Evolutionary conservation across 2,329 filamentous ascomycete species (phyloP), one percentile per base, ranked within the genome.

Genomic region (Thyridium curvatum): DNA sequence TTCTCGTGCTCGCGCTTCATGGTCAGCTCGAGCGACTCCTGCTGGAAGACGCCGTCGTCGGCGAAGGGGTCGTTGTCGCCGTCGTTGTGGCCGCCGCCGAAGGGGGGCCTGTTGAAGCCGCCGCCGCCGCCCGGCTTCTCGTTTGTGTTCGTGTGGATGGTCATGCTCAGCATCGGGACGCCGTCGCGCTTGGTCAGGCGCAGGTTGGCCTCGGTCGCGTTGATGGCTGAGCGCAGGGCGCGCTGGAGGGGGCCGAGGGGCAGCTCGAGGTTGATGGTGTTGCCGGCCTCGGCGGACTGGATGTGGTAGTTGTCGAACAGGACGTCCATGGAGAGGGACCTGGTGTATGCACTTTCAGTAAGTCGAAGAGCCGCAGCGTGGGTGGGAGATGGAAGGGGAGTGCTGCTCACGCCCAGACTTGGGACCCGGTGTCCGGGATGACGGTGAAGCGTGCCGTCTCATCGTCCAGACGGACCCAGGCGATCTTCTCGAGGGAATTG

Each of bases 191-290:
- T 97, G 17, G 91, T 96, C 32, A 98, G 78, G 30, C 91, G 84
- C 30, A 98, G 79, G 12, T 84, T 85, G 39, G 90, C 88, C 14
- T 86, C 84, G 14, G 83, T 80, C 52, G 86, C 87, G 55, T 86
- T 83, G 38, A 85, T 69, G 33, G 91, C 91, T 29, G 90, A 96
- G 53, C 84, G 88, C 42, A 98, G 79, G n/a, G 93, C 93, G 43
- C 90, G 84, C 53, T 93, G 86, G 16, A 98, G 79, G 2, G 86
- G 83, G 12, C 79, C 76, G n/a, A 97, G 79, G 18, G 93, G 89
- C 2, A 98, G 78, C 65, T 98, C 93, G 46, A 98, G 82, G 64
- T 98, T 96, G 65, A 98, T 96, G 38, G 89, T 86, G 63, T 95
- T 95, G 60, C 79, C 72, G 30, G 70, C 69, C 35, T 89, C 84